Conservation (phyloP, 2,329 filamentous ascomycete genomes). For the Cercospora zeina region DNA sequence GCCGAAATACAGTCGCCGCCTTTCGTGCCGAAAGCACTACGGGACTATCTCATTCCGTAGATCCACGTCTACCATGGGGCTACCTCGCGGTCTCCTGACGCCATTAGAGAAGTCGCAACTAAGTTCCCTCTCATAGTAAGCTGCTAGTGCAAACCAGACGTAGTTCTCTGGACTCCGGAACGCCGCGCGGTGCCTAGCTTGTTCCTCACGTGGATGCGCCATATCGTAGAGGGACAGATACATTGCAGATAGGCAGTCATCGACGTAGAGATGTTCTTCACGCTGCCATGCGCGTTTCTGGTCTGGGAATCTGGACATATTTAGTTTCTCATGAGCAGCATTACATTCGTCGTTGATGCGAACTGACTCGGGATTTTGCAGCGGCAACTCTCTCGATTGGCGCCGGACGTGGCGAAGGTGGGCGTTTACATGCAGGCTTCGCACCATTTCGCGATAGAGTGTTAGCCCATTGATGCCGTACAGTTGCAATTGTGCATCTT, state of each 20-base stretch:
- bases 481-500: neutral
- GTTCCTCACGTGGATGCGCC: neutral
- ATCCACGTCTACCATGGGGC: neutral
- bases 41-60: neutral
- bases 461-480: neutral
- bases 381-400: neutral
- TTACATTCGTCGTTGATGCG: neutral
- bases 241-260: neutral
- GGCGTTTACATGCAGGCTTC: neutral
- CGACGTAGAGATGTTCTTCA: too few relatives aligned
- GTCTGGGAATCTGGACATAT: too few relatives aligned
- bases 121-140: neutral
- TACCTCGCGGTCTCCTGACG: neutral
- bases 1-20: too few relatives aligned
- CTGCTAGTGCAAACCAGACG: neutral
- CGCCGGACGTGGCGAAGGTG: neutral
- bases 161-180: neutral
- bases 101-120: neutral
- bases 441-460: neutral
- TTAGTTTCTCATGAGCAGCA: neutral
- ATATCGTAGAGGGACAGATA: neutral
- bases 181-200: neutral
- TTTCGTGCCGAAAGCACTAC: neutral
- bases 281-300: too few relatives aligned
- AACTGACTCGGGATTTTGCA: neutral